Conservation (phyloP, 73 alveolate genomes). For the Uronychia setigera region DNA sequence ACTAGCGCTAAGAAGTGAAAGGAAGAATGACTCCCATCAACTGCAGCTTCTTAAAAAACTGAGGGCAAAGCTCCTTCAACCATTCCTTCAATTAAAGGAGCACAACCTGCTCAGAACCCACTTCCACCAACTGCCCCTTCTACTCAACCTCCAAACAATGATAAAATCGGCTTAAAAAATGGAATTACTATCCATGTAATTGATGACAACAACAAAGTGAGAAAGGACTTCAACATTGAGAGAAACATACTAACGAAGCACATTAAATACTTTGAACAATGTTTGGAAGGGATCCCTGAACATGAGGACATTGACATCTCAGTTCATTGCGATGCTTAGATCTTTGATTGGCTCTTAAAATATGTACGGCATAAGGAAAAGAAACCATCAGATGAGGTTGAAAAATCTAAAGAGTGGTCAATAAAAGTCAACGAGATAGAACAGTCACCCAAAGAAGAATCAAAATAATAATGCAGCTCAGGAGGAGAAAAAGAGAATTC, state of each 20-base stretch:
- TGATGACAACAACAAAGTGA: slow-evolving; percentile 45
- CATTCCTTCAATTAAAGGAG: too few species aligned
- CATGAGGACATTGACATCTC: slow-evolving; percentile 66
- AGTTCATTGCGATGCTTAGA: slow-evolving; percentile 68
- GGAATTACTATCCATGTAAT: slow-evolving; percentile 51
- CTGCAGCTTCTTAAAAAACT: too few species aligned
- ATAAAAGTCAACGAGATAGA: neutral
- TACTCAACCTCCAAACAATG: too few species aligned
- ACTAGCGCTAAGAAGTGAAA: too few species aligned
- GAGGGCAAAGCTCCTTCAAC: too few species aligned
- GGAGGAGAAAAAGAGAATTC: neutral
- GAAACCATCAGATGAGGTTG: neutral
- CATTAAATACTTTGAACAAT: slow-evolving; percentile 64
- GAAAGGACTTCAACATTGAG: slow-evolving; percentile 59
- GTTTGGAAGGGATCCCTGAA: slow-evolving; percentile 42
- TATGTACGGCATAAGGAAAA: slow-evolving; percentile 13
- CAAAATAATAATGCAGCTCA: neutral
- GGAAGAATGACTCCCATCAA: too few species aligned
- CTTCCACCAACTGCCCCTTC: too few species aligned
- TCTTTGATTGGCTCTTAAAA: slow-evolving; percentile 71
- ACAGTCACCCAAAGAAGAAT: neutral
- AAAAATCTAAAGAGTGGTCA: neutral
- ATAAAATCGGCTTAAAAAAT: too few species aligned
- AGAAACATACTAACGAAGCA: slow-evolving; percentile 44
- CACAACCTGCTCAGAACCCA: too few species aligned